Percentiles rank a stretch among this genome's conserved stretches.
phyloP scores from a whole-genome alignment of 352 stramenopile species.

The Nothophytophthora sp. region DNA sequence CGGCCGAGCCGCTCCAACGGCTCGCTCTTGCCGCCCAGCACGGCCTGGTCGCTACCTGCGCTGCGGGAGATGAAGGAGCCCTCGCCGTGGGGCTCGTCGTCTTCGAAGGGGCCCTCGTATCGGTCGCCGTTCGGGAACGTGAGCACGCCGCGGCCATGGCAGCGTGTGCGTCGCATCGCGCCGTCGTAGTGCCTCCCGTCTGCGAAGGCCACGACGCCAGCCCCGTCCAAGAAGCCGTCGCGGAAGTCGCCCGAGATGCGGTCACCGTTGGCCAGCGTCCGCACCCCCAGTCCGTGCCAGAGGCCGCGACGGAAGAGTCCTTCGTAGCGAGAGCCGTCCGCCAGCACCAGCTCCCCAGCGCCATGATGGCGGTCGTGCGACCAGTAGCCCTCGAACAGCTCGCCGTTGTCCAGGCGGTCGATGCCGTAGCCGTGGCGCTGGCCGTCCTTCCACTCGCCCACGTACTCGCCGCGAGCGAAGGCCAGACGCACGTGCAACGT shows the following conservation, averaged over 20 bases:
- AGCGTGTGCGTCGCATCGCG: constrained; percentile 53
- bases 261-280: constrained; percentile 61
- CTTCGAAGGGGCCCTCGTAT: constrained; percentile 90
- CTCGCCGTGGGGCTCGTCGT: constrained; percentile 87
- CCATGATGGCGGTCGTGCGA: constrained; percentile 64
- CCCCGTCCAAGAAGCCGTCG: constrained; percentile 58
- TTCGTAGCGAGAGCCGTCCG: constrained; percentile 68
- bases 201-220: constrained; percentile 61
- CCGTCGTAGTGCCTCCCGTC: constrained; percentile 73
- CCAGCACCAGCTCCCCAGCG: constrained; percentile 65
- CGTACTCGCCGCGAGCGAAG: constrained; percentile 71
- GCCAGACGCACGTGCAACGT: constrained; percentile 60
- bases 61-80: constrained; percentile 58
- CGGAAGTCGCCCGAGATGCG: constrained; percentile 57
- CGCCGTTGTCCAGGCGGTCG: constrained; percentile 70
- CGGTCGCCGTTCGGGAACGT: constrained; percentile 88
- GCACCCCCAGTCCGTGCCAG: constrained; percentile 72
- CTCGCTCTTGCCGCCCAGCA: constrained; percentile 30
- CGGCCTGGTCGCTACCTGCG: constrained; percentile 7
- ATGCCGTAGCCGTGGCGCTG: constrained; percentile 81
- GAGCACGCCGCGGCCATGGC: constrained; percentile 80
- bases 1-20: constrained; percentile 60
- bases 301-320: constrained; percentile 63
- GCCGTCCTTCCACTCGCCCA: constrained; percentile 84
- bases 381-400: constrained; percentile 85